phyloP scores from a whole-genome alignment of 371 early-diverging fungal species.

The Apophysomyces trapeziformis region DNA sequence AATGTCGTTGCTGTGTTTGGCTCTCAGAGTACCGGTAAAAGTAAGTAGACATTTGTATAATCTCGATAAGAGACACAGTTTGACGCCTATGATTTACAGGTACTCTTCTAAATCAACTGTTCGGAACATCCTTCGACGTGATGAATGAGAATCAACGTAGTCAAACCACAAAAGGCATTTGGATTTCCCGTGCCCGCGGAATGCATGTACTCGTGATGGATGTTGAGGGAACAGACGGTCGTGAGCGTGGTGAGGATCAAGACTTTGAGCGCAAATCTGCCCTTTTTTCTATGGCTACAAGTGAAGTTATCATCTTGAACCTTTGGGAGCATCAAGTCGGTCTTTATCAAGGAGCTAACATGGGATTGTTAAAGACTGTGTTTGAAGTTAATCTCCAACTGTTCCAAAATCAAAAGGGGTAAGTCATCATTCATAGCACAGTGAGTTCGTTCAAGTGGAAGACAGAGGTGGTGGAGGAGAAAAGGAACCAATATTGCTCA shows the following conservation, averaged over 20 bases:
- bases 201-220: conserved; percentile 93
- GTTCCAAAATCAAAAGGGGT: conserved; percentile 80
- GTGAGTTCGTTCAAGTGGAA: not conserved
- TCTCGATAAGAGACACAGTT: not conserved
- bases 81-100: conserved; percentile 52
- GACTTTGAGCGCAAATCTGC: conserved; percentile 98
- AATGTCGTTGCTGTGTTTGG: conserved; percentile 98
- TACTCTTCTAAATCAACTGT: conserved; percentile 93
- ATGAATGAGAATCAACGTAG: conserved; percentile 86
- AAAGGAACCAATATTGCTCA: not conserved
- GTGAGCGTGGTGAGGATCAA: conserved; percentile 98
- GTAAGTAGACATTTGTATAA: conserved; percentile 50
- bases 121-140: conserved; percentile 92
- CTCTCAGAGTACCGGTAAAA: conserved; percentile 98
- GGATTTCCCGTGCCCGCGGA: conserved; percentile 87
- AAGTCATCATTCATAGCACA: conserved; percentile 30
- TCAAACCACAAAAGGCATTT: conserved; percentile 98
- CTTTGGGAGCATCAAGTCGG: conserved; percentile 98
- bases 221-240: conserved; percentile 98
- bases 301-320: conserved; percentile 96
- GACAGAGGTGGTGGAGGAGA: not conserved
- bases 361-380: conserved; percentile 98
- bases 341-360: conserved; percentile 98
- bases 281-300: conserved; percentile 94
- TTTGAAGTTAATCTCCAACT: conserved; percentile 97